Percentiles rank a stretch among this genome's conserved stretches.
These are phyloP conservation scores for Saccharomycopsis synnaedendra DNA, from an alignment of 805 yeast species.

Conservation along the genomic window DNA sequence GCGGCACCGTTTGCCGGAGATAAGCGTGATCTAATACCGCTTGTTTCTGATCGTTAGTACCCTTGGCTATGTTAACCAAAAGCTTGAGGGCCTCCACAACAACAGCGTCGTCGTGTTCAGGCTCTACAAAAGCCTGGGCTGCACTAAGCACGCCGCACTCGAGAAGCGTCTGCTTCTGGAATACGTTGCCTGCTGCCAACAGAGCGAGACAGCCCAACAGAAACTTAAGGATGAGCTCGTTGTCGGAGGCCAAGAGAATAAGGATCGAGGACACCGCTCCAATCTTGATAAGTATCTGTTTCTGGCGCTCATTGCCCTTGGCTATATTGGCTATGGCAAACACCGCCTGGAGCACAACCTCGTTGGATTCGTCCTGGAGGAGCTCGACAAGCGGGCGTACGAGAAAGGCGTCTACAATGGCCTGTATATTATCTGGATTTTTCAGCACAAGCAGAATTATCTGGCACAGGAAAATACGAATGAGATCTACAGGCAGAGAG, in stretches of 20 bases:
- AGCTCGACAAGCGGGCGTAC: constrained; percentile 14
- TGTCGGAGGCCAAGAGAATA: constrained; percentile 10
- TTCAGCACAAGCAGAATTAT: constrained; percentile 12
- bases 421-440: constrained; percentile 12
- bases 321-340: constrained; percentile 15
- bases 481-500: constrained; percentile 8
- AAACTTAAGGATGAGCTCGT: constrained; percentile 15
- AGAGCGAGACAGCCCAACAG: constrained; percentile 13
- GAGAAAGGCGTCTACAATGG: constrained; percentile 8
- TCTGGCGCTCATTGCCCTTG: constrained; percentile 14
- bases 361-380: constrained; percentile 14
- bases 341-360: constrained; percentile 15
- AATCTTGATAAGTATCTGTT: constrained; percentile 14
- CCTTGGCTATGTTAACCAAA: constrained; percentile 16
- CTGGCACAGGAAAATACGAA: constrained; percentile 15
- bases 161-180: constrained; percentile 14
- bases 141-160: constrained; percentile 6
- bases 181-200: constrained; percentile 15
- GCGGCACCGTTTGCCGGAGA: constrained; percentile 7
- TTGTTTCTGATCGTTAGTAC: constrained; percentile 16
- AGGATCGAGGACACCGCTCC: constrained; percentile 12
- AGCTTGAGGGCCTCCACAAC: constrained; percentile 12
- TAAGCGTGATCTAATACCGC: constrained; percentile 10
- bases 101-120: constrained; percentile 13
- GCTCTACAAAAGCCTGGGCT: constrained; percentile 7